A percentile compares a stretch with the other conserved stretches of the same genome.
phyloP scores from a whole-genome alignment of 139 green algal species.

The Volvox reticuliferus region DNA sequence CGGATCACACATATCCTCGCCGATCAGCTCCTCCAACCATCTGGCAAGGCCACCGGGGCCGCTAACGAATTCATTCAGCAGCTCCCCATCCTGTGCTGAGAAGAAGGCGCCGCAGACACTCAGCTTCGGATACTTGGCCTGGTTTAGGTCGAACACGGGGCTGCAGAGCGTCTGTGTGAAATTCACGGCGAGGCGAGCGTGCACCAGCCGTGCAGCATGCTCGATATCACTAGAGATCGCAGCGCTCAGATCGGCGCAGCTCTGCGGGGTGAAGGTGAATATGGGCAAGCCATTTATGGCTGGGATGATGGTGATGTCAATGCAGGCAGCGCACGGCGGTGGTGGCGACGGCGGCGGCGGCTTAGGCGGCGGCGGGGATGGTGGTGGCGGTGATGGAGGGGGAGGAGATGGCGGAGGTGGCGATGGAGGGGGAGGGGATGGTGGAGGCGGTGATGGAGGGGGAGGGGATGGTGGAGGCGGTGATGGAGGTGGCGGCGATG shows the following conservation, averaged over 20 bases:
- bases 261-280: neutral
- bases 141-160: neutral
- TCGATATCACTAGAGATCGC: neutral
- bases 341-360: neutral
- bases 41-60: neutral
- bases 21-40: neutral
- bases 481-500: neutral
- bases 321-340: neutral
- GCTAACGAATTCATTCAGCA: neutral
- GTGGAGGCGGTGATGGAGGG: neutral
- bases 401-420: neutral
- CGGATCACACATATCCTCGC: neutral
- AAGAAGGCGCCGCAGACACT: constrained; percentile 11
- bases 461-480: neutral
- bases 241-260: neutral
- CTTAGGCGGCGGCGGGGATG: neutral
- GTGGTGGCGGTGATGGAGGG: neutral
- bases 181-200: neutral
- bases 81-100: neutral
- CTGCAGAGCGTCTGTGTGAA: neutral
- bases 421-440: neutral
- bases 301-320: neutral
- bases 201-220: neutral
- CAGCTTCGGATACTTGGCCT: neutral
- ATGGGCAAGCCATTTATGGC: too few species aligned